Conservation (phyloP, 2,329 filamentous ascomycete genomes). For the Thermoascus crustaceus region DNA sequence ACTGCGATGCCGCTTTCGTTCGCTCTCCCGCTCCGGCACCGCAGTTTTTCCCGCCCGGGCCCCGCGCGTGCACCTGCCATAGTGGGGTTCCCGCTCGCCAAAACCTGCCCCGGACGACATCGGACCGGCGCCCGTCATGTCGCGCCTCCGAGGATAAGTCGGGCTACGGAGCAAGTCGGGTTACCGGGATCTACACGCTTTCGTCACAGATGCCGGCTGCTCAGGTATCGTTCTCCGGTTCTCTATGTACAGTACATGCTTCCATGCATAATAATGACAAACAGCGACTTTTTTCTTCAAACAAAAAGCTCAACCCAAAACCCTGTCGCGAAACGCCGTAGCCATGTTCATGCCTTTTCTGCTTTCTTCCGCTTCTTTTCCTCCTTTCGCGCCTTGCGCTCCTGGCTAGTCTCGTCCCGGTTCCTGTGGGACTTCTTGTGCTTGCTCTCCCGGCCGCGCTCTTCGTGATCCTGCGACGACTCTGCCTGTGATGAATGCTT, state of each 20-base stretch:
- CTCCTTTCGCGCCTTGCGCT: slow-evolving; percentile 23
- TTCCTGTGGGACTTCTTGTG: slow-evolving; percentile 27
- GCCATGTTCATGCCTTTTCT: slow-evolving; percentile 10
- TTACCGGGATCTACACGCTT: too few species aligned
- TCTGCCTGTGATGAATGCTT: slow-evolving; percentile 22
- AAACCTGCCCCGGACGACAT: not conserved
- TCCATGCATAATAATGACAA: too few species aligned
- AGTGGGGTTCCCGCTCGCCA: slow-evolving; percentile 1
- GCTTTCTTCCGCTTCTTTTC: slow-evolving; percentile 32
- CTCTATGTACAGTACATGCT: too few species aligned
- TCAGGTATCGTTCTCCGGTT: too few species aligned
- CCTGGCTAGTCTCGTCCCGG: slow-evolving; percentile 27
- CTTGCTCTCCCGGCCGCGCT: slow-evolving; percentile 19
- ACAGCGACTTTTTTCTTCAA: too few species aligned
- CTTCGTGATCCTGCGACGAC: slow-evolving; percentile 11
- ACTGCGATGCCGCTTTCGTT: slow-evolving; percentile 1
- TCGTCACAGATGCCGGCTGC: too few species aligned
- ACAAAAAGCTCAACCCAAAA: too few species aligned
- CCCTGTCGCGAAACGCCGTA: not conserved
- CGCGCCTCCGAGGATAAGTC: too few species aligned
- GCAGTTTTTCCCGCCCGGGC: not conserved
- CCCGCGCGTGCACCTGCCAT: not conserved
- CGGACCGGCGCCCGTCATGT: not conserved
- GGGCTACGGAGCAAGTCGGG: too few species aligned
- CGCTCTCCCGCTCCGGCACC: not conserved